phyloP scores from a whole-genome alignment of 805 yeast species.

The Candida railenensis region DNA sequence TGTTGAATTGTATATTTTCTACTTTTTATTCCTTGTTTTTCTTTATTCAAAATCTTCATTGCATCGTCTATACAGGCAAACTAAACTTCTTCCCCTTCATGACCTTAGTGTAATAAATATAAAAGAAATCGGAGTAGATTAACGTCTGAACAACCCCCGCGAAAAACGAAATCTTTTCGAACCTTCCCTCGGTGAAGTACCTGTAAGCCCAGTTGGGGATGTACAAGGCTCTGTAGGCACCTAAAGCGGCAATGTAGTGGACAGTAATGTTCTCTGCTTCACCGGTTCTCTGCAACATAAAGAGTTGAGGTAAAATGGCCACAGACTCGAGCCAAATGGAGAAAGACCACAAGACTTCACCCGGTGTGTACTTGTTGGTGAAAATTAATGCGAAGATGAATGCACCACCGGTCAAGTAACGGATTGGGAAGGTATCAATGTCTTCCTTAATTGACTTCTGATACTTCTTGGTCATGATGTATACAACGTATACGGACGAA shows the following conservation, averaged over 20 bases:
- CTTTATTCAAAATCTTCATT: background rate
- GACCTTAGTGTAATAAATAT: slow-evolving; percentile 77
- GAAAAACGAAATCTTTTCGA: slow-evolving; percentile 68
- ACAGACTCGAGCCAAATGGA: slow-evolving; percentile 90
- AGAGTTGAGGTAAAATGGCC: slow-evolving; percentile 90
- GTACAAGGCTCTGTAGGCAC: slow-evolving; percentile 84
- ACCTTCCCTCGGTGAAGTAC: slow-evolving; percentile 58
- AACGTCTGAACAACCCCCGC: slow-evolving; percentile 87
- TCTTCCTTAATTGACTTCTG: slow-evolving; percentile 62
- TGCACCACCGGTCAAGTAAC: slow-evolving; percentile 67
- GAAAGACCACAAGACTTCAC: slow-evolving; percentile 82
- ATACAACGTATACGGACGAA: slow-evolving; percentile 72
- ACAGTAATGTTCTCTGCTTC: slow-evolving; percentile 83
- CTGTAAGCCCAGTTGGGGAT: slow-evolving; percentile 96
- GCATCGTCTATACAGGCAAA: slow-evolving; percentile 50
- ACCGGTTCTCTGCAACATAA: slow-evolving; percentile 85
- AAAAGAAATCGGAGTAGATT: slow-evolving; percentile 93
- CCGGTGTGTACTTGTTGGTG: slow-evolving; percentile 58
- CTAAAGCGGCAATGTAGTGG: slow-evolving; percentile 93
- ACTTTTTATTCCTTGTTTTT: slow-evolving; percentile 1
- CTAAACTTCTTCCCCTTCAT: slow-evolving; percentile 75
- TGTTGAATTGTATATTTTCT: background rate
- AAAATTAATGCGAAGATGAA: slow-evolving; percentile 55
- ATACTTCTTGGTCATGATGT: slow-evolving; percentile 64
- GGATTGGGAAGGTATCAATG: slow-evolving; percentile 65